Percentiles rank a stretch among this genome's conserved stretches.
Conservation (phyloP, 108 stramenopile species). For the Nitzschia sp. region DNA sequence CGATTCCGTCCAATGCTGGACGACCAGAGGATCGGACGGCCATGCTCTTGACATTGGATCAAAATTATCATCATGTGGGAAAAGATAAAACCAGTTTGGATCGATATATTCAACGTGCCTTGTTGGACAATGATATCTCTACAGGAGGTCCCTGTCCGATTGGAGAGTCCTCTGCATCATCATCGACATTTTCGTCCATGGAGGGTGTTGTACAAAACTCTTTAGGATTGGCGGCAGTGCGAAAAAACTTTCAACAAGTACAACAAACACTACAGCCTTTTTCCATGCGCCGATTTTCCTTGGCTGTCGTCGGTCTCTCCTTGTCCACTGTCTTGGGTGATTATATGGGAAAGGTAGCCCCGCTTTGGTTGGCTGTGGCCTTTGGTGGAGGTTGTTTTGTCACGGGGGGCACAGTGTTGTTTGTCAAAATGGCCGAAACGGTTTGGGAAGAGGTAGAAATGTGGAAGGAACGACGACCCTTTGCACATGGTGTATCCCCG, state of each 20-base stretch:
- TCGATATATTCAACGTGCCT: not conserved
- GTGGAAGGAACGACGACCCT: slow-evolving; percentile 32
- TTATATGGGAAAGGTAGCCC: slow-evolving; percentile 53
- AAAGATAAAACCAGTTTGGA: slow-evolving; percentile 37
- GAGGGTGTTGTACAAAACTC: not conserved
- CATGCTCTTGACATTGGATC: slow-evolving; percentile 46
- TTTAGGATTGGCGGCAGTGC: not conserved
- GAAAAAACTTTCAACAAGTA: not conserved
- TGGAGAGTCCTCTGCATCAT: slow-evolving; percentile 9
- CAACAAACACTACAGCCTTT: not conserved
- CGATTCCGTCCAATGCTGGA: slow-evolving; percentile 16
- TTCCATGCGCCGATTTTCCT: slow-evolving; percentile 8
- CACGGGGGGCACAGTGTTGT: slow-evolving; percentile 37
- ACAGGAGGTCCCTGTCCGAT: slow-evolving; percentile 33
- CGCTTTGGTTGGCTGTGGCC: slow-evolving; percentile 47
- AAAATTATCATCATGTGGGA: slow-evolving; percentile 49
- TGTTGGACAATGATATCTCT: slow-evolving; percentile 1
- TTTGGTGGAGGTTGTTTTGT: slow-evolving; percentile 55
- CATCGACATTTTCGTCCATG: not conserved
- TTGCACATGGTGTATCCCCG: not conserved
- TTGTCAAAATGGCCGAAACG: slow-evolving; percentile 33
- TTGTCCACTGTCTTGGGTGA: slow-evolving; percentile 38
- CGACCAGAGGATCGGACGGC: slow-evolving; percentile 26
- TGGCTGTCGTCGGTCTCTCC: slow-evolving; percentile 27
- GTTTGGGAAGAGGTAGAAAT: slow-evolving; percentile 24